Conservation (phyloP, 805 yeast species). For the Isabelozyma rhagii region DNA sequence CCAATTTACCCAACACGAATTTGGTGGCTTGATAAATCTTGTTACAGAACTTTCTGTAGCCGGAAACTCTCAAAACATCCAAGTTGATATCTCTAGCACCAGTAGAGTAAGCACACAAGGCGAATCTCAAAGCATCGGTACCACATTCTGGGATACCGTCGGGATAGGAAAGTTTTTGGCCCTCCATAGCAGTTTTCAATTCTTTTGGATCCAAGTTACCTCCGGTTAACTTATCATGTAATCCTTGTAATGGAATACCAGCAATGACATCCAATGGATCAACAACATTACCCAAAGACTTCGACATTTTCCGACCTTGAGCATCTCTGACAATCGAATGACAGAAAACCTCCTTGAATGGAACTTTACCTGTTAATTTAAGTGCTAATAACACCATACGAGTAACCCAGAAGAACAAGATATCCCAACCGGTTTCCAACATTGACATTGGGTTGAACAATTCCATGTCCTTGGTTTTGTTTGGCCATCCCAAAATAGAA, state of each 20-base stretch:
- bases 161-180: conserved; percentile 89
- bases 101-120: conserved; percentile 95
- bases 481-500: conserved; percentile 96
- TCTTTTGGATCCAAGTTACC: conserved; percentile 93
- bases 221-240: conserved; percentile 69
- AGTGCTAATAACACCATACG: conserved; percentile 92
- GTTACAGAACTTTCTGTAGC: conserved; percentile 99
- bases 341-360: conserved; percentile 96
- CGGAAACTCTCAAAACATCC: conserved; percentile 95
- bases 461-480: conserved; percentile 67
- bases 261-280: conserved; percentile 93
- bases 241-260: conserved; percentile 77
- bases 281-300: conserved; percentile 92
- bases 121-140: conserved; percentile 97
- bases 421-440: conserved; percentile 99
- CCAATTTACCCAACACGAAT: conserved; percentile 90
- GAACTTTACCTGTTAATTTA: conserved; percentile 85
- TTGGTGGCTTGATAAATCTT: conserved; percentile 98
- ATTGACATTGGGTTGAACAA: conserved; percentile 85
- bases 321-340: conserved; percentile 98
- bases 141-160: conserved; percentile 99
- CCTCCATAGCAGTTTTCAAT: conserved; percentile 79
- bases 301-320: conserved; percentile 98
- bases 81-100: conserved; percentile 98
- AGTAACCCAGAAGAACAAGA: conserved; percentile 97